Base-by-base conservation (phyloP, 768 basidiomycete species). In the Phlebiopsis gigantea region DNA sequence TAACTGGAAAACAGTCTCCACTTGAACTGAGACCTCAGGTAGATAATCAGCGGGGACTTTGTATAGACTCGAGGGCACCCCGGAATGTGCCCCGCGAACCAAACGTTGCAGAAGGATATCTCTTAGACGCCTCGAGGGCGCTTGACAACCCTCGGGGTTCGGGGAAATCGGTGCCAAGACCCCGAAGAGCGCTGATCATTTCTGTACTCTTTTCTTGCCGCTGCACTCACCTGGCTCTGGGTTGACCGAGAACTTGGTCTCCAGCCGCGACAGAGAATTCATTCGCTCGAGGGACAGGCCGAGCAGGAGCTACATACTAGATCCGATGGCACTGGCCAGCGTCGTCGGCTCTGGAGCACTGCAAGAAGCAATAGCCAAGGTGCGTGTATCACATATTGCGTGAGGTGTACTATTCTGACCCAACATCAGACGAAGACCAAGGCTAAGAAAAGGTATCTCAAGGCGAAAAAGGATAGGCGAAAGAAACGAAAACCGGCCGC, bases 361-460 rank as follows among this genome's bases (percentile, higher is more conserved):
- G n/a, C 12, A 34, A 9, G 25, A 6, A 5, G 10, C 48, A 19
- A 21, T 49, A 2, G 2, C 56, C 15, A 53, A 52, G 49, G 56
- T 57, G 22, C 6, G 41, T 39, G 21, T 30, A 24, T 43, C 5
- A 31, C 34, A 12, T 9, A 10, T 39, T 39, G n/a, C 34, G 34
- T 10, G 3, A 3, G 34, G 34, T 3, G 17, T 9, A 10, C 2
- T 41, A 17, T 8, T 41, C 31, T n/a, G 2, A 57, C 19, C 14
- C 42, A 30, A 8, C 28, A 43, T 12, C 17, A 84, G 78, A 67
- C 67, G 45, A 88, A 87, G 72, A 88, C 89, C 1, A 85, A 79
- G 56, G 85, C 88, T 1, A 88, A 90, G 68, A 71, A 81, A 62
- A 75, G 84, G 57, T 90, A 93, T 67, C 73, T 90, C 43, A 84